Evolutionary conservation across 140 eudicot genomes (phyloP).

Genomic region (Anethum foeniculum): DNA sequence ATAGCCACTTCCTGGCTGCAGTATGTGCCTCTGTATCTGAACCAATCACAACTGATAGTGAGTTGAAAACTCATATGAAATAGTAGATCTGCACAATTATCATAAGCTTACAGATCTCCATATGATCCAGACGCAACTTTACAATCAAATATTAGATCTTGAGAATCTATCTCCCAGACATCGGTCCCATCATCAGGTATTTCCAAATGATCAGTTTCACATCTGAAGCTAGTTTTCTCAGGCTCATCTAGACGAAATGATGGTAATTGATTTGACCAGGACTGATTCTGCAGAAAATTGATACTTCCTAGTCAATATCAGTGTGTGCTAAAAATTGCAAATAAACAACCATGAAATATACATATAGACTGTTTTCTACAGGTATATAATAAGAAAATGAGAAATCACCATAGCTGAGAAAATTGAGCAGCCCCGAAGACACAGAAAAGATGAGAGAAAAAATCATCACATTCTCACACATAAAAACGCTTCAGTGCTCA

Average conservation of each 20-base stretch:
- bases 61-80: constrained; percentile 9
- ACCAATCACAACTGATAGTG: background rate
- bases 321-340: background rate
- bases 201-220: constrained; percentile 36
- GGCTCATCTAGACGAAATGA: constrained; percentile 25
- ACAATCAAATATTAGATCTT: constrained; percentile 44
- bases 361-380: background rate
- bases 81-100: constrained; percentile 1
- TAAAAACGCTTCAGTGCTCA: background rate
- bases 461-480: background rate
- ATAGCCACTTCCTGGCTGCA: constrained; percentile 90
- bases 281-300: constrained; percentile 29
- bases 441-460: background rate
- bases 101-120: constrained; percentile 64
- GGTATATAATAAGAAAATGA: background rate
- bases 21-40: constrained; percentile 75
- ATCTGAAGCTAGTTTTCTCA: constrained; percentile 19
- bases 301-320: background rate
- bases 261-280: constrained; percentile 25
- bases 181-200: constrained; percentile 76
- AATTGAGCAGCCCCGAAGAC: background rate
- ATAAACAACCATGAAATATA: background rate
- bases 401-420: background rate
- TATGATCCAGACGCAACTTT: constrained; percentile 77
- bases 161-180: constrained; percentile 78